phyloP scores from a whole-genome alignment of 140 eudicot genomes.

The Bidens hawaiensis region DNA sequence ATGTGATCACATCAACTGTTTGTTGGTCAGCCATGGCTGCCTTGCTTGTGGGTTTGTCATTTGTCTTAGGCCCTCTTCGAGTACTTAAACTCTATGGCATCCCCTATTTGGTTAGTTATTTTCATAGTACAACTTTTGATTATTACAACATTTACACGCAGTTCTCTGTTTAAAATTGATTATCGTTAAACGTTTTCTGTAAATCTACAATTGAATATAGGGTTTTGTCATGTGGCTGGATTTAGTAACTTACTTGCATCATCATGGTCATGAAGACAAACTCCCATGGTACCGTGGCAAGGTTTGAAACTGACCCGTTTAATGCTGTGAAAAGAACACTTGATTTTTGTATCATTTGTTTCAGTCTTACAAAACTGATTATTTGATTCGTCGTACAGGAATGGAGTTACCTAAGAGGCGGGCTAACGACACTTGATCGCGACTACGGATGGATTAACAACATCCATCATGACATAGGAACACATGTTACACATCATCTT shows the following conservation, averaged over 20 bases:
- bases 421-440: constrained; percentile 89
- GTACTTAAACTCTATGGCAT: constrained; percentile 86
- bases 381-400: constrained; percentile 41
- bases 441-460: constrained; percentile 98
- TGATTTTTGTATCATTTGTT: not conserved
- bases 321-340: not conserved
- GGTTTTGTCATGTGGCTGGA: constrained; percentile 87
- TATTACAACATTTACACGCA: not conserved
- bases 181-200: not conserved
- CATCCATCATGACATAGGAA: constrained; percentile 97
- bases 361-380: not conserved
- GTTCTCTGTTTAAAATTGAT: not conserved
- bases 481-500: constrained; percentile 96
- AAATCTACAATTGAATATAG: constrained; percentile 34
- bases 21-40: constrained; percentile 95
- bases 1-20: constrained; percentile 76
- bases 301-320: constrained; percentile 41
- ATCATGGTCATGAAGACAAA: constrained; percentile 94
- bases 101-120: constrained; percentile 71
- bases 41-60: constrained; percentile 68
- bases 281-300: constrained; percentile 99
- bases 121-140: not conserved
- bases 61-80: constrained; percentile 83
- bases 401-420: constrained; percentile 97
- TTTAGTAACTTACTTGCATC: constrained; percentile 93